Base-by-base conservation (phyloP, 257 asterid genomes). In the Leptodermis oblonga region DNA sequence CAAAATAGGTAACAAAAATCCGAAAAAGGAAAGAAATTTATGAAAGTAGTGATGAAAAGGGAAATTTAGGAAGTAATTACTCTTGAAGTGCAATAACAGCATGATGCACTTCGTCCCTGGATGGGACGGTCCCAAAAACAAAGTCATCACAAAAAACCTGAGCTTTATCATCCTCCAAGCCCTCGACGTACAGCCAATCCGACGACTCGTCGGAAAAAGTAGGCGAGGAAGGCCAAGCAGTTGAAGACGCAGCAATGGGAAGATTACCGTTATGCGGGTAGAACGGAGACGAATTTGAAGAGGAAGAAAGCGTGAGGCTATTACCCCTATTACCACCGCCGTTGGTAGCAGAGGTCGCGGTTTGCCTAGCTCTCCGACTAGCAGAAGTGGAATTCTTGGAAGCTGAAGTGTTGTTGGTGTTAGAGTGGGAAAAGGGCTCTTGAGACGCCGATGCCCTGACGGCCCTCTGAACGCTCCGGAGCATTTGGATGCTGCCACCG, bases 81-180 rank as follows among this genome's bases (percentile, higher is more conserved):
- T 78, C 82, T 58, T 85, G 92, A 61, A 90, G 90, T 23, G 96
- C 87, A 78, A 80, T 76, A 71, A 90, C 82, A 7, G 96, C 97
- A 61, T 74, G 82, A 51, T 75, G 82, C 39, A 86, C 97, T 61
- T 90, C 97, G 37, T 83, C 87, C 0, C 11, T 63, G 18, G 92
- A 81, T 14, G 97, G 97, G 80, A 81, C 88, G 74, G 74, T 46
- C 33, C 85, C 90, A 77, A 88, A 80, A 30, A 88, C 82, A 67
- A 42, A 76, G 71, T 84, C 92, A 4, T 87, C 89, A 63, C 39
- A 62, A 23, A 62, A 65, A 4, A 22, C 70, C 64, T 31, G 51
- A 1, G 71, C 80, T 23, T 51, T 68, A 46, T 61, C 82, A 46
- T 80, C 81, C 18, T 77, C 89, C 14, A 15, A 14, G 12, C 54